phyloP scores from a whole-genome alignment of 1,139 yeast genomes.

The Kodamaea sp. region DNA sequence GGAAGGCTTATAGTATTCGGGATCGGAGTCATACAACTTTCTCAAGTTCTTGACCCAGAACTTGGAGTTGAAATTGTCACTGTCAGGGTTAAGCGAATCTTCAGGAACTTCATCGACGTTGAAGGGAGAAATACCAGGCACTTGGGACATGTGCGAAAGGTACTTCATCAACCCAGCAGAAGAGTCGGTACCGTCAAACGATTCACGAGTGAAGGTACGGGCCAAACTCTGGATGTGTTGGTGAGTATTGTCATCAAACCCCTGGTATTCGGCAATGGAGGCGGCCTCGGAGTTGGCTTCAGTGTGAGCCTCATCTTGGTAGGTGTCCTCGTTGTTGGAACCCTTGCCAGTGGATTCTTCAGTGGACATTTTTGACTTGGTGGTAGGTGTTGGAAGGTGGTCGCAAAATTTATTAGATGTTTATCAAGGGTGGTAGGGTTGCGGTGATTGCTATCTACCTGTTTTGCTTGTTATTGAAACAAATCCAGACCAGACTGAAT shows the following conservation, averaged over 20 bases:
- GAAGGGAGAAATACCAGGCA: constrained; percentile 51
- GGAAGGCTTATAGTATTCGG: constrained; percentile 65
- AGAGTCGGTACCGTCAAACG: constrained; percentile 10
- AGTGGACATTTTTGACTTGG: background rate
- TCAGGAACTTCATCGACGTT: constrained; percentile 13
- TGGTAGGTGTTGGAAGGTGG: too few species aligned
- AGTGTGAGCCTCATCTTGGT: constrained; percentile 2
- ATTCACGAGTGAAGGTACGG: constrained; percentile 42
- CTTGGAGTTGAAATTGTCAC: constrained; percentile 59
- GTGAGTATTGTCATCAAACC: constrained; percentile 33
- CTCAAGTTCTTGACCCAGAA: constrained; percentile 76
- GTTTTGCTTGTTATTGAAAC: too few species aligned
- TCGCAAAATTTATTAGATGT: too few species aligned
- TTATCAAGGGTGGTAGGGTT: too few species aligned
- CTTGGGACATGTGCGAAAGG: constrained; percentile 51
- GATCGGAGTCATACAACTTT: constrained; percentile 54
- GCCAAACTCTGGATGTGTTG: constrained; percentile 60
- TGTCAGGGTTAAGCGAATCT: constrained; percentile 32
- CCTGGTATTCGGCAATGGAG: constrained; percentile 36
- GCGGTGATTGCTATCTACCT: too few species aligned
- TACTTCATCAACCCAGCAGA: constrained; percentile 27
- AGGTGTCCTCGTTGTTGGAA: constrained; percentile 4
- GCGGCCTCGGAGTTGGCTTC: constrained; percentile 17
- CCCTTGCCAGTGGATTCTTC: constrained; percentile 7
- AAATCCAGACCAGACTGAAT: too few species aligned